Base-by-base conservation (phyloP, 1,139 yeast species). In the Diutina sp. region DNA sequence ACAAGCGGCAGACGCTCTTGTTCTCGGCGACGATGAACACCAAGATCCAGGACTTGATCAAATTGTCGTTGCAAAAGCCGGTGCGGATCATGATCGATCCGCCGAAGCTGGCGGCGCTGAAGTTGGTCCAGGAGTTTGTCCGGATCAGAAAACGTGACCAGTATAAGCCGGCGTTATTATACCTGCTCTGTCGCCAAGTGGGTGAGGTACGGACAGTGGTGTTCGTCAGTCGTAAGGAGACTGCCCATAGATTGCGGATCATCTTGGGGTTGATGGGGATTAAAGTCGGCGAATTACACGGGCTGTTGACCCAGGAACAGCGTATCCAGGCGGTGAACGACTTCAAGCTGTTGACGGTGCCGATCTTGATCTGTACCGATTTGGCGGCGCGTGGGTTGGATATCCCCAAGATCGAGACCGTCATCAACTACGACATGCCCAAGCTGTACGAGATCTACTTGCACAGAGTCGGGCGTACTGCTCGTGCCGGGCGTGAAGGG, bases 381-480 rank as follows among this genome's bases (percentile, higher is more conserved):
- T 81, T 93, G 69, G 99, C 99, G 0, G 93, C 99, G 35, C 89
- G 99, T 82, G 99, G 99, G 79, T 80, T 93, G 68, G 99, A 93
- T 87, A 93, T 93, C 67, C 98, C 98, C 60, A 91, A 91, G 72
- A 90, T 93, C 69, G 98, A 90, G 69, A 84, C 87, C 59, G 99
- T 93, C 57, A 80, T 93, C 66, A 93, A 93, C 71, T 95, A 79
- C 69, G 99, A 95, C 67, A 90, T 95, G 95, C 99, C 99, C 56
- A 89, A 90, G 68, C 77, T 87, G 29, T 85, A 87, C 66, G 99
- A 93, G 63, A 81, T 90, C 50, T 95, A 93, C 69, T 76, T 93
- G 67, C 99, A 93, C 72, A 86, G 99, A 77, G 97, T 95, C 60
- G 99, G 99, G 72, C 88, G 99, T 79, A 93, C 99, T 57, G 99